Base-by-base conservation (phyloP, 1,284 basidiomycete species). In the Rhodotorula sp. region DNA sequence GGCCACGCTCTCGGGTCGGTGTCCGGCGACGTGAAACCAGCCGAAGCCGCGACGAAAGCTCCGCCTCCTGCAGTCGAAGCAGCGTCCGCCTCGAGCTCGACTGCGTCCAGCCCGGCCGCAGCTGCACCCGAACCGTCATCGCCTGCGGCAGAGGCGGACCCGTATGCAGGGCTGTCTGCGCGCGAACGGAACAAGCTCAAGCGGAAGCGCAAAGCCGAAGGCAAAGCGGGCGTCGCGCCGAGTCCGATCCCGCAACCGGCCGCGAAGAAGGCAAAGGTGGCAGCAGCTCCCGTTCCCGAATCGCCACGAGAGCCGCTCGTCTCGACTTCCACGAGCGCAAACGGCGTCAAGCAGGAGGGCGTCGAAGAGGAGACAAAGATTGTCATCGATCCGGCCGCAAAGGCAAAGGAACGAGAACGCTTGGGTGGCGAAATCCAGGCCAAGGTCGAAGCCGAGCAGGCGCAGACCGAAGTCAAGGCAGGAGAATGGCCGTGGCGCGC, bases 401-500 rank as follows among this genome's bases (percentile, higher is more conserved):
- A 75, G 55, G 75, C 75, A 21, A 72, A 66, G 34, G 68, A 73
- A 60, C 57, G 66, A 15, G 72, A 66, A 23, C 31, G 60, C 28
- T 21, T 64, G 31, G 76, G 76, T n/a, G 76, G 76, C 18, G 69
- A 73, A 56, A 69, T 76, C 38, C 31, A 64, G 50, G 76, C 68
- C 5, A 64, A 67, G 8, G 65, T 57, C 75, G 80, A 59, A 76
- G 80, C 66, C 75, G 78, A 70, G 77, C 77, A 65, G 62, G 66
- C 64, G 21, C 70, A 72, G 47, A 66, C 71, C 38, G 77, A 77
- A 38, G 68, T 71, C 19, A 70, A 68, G 43, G 71, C 61, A 0
- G 93, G 91, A 1, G 84, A 85, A 64, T 97, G 93, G 90, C 87
- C 95, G 0, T 99, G 95, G 91, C 88, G 89, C 64, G 90, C 91